phyloP scores from a whole-genome alignment of 1,284 basidiomycete genomes.

The Trichosporon asahii region DNA sequence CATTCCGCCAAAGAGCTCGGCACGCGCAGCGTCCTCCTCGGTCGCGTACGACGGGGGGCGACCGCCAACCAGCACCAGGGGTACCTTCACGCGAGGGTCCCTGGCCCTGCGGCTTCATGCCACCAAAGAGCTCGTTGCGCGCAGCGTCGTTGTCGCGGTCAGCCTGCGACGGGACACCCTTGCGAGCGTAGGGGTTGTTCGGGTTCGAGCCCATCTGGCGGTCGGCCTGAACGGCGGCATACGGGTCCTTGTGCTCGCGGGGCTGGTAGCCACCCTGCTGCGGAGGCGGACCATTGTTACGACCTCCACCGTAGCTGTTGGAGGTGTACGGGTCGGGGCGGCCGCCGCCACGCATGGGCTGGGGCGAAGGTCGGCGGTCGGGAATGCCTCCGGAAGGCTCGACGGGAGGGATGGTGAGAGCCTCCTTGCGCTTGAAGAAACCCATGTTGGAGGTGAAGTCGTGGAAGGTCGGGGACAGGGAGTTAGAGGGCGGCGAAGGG shows the following conservation, averaged over 20 bases:
- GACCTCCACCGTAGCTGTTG: constrained; percentile 31
- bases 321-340: constrained; percentile 39
- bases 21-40: constrained; percentile 60
- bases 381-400: constrained; percentile 29
- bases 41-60: constrained; percentile 2
- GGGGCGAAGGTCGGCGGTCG: constrained; percentile 22
- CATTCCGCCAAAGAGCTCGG: constrained; percentile 54
- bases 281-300: constrained; percentile 52
- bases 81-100: background rate
- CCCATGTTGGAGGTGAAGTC: constrained; percentile 59
- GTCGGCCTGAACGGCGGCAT: constrained; percentile 49
- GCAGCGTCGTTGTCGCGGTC: constrained; percentile 55
- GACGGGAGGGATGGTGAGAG: constrained; percentile 64
- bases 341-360: constrained; percentile 18
- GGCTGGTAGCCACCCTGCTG: constrained; percentile 40
- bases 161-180: constrained; percentile 2
- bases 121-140: constrained; percentile 59
- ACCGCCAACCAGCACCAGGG: background rate
- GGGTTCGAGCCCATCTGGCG: constrained; percentile 56
- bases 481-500: background rate
- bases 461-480: background rate
- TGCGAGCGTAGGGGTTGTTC: constrained; percentile 23
- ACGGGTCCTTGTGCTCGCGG: constrained; percentile 15
- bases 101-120: constrained; percentile 18
- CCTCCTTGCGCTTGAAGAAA: constrained; percentile 66